Conservation (phyloP, 495 filamentous ascomycete genomes). For the Articulospora tetracladia region DNA sequence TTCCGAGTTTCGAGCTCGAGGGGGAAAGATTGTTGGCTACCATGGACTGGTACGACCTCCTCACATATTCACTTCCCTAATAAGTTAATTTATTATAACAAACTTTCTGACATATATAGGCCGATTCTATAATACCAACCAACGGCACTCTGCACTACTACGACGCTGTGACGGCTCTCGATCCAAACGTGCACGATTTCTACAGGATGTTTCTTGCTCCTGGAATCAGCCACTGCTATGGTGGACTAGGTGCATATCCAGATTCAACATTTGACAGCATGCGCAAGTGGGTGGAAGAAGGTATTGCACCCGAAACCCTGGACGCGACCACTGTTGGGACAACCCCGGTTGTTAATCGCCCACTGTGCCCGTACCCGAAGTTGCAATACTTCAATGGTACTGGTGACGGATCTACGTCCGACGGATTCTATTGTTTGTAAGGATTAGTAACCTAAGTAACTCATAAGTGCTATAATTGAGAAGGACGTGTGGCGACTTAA, state of each 20-base stretch:
- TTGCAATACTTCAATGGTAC: not conserved
- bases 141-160: not conserved
- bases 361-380: slow-evolving; percentile 1
- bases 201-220: slow-evolving; percentile 36
- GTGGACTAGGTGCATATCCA: slow-evolving; percentile 27
- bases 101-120: slow-evolving; percentile 21
- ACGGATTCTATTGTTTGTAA: not conserved
- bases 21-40: slow-evolving; percentile 48
- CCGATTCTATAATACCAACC: not conserved
- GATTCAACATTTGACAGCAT: slow-evolving; percentile 28
- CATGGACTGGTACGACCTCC: slow-evolving; percentile 37
- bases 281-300: slow-evolving; percentile 40
- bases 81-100: not conserved
- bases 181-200: slow-evolving; percentile 19
- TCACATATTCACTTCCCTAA: not conserved
- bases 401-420: not conserved
- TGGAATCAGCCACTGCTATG: slow-evolving; percentile 31
- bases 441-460: no score
- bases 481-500: no score
- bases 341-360: not conserved
- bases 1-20: slow-evolving; percentile 34
- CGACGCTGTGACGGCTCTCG: not conserved
- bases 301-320: slow-evolving; percentile 29
- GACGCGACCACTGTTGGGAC: slow-evolving; percentile 7
- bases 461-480: no score